Base-by-base conservation (phyloP, 805 yeast species). In the Ogataea neopini region DNA sequence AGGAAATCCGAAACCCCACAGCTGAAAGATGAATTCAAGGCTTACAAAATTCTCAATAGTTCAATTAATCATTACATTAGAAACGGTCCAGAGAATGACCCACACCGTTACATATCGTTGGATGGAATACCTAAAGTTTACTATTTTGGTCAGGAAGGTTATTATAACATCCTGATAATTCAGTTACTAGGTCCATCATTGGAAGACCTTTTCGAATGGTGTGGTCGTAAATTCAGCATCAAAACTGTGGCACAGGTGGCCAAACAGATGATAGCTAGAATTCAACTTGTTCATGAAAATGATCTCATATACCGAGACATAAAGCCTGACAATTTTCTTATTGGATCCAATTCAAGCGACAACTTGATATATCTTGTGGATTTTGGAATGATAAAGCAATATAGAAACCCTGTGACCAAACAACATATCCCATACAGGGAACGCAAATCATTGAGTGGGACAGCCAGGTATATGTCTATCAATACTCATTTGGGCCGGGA, bases 301-400 rank as follows among this genome's bases (percentile, higher is more conserved):
- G 88, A 85, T 63, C 71, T 86, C 48, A 86, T 86, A 49, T 86
- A 85, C 66, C 71, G 95, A 61, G 95, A 86, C 66, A 86, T 86
- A 54, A 86, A 86, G 62, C 95, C 95, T 2, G 95, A 86, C 66
- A 86, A 86, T 66, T 86, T 86, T 53, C 74, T 86, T 53, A 81
- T 86, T 60, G 88, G 90, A 1, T 83, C 84, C 54, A 84, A 80
- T 49, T 48, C 61, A 14, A 55, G 52, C 33, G 70, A 65, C 51
- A 86, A 86, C 63, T 67, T 78, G 41, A 84, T 86, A 35, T 87
- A 84, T 56, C 68, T 86, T 61, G 88, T 86, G 46, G 95, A 86
- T 68, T 87, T 83, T 60, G 95, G 95, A 50, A 86, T 86, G 95
- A 91, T 91, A 14, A 86, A 86, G 62, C 91, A 86, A 61, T 86